Evolutionary conservation across 306 rosid species (phyloP), one percentile per base, ranked within the genome.

Genomic region (Benincasa hispida): DNA sequence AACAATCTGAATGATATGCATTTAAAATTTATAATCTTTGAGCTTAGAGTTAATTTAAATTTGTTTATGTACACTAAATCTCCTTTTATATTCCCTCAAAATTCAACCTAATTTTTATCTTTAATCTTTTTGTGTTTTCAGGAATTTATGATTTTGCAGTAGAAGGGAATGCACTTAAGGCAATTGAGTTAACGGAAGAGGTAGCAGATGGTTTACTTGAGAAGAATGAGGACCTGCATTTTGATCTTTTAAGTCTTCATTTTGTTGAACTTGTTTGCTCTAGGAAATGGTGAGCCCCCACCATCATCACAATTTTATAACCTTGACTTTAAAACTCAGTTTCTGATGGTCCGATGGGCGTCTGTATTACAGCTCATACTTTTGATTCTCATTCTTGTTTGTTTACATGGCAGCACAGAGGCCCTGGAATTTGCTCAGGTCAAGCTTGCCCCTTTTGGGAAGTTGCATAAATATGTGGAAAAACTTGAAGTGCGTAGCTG

Each of bases 181-280:
- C 97, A 68, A 88, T 94, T 83, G 96, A 89, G 84, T 87, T 92
- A 76, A 88, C 96, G 39, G 92, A 92, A 75, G 85, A 89, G 82
- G 76, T 90, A 81, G 84, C 93, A 18, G 87, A 57, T 19, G 88
- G 86, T 83, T 83, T 94, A 57, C 87, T 94, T 54, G 91, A 87
- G 84, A 85, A 85, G 66, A 87, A 90, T 47, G 85, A 89, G 84
- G 97, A 88, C 78, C 80, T 94, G 89, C 89, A 85, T 65, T 94
- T 94, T 88, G 96, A 90, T 85, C 91, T 94, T 78, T 81, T 92
- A 80, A 87, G 93, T 85, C 97, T 94, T 83, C 99, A 90, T 87
- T 92, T 89, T 87, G 93, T 92, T 27, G 92, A 90, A 83, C 95
- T 94, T 65, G 88, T 94, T 53, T 75, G 92, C 82, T 83, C 92